Evolutionary conservation across 2,329 filamentous ascomycete genomes (phyloP), one percentile per base, ranked within the genome.

Genomic region (Scedosporium apiospermum): DNA sequence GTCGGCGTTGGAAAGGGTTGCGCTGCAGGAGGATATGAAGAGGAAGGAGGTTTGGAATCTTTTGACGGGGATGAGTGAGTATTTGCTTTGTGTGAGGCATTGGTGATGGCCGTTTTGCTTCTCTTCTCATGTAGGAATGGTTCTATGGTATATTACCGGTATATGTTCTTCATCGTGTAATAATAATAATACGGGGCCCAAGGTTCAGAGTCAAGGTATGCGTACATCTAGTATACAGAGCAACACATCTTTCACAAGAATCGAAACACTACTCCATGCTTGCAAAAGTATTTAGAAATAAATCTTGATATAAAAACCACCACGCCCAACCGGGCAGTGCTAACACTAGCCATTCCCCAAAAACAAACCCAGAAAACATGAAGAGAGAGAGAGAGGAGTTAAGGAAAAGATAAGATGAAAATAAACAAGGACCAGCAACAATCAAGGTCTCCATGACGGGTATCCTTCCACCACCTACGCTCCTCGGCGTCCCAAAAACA

Each of bases 1-100:
- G 63, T 87, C 89, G 70, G 88, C 93, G 2, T 79, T 98, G 64
- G 95, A 99, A 76, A 87, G 93, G 68, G 89, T 99, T 66, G 85
- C 89, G 1, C 78, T 95, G n/a, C 83, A 88, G 63, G 91, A 97
- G 75, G 89, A 90, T 5, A 82, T 96, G 77, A 96, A 95, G 78
- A 81, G 91, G 63, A 96, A 93, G 75, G 88, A 90, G 67, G 82
- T 91, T 14, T 92, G 89, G 78, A 82, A 83, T 57, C 77, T 87
- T 62, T 73, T 89, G 62, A 82, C 81, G 49, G 76, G 77, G n/a
- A 87, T 88, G 80, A 82, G 84, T 66, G 88, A 90, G 70, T 83
- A 88, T 73, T 70, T 92, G 21, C 71, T 91, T 3, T 83, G 83
- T 66, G 84, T 86, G 59, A 79, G 87, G 61, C 88, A 91, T 72